A percentile compares a stretch with the other conserved stretches of the same genome.
Evolutionary conservation across 371 early-diverging fungal species (phyloP).

Genomic region (Apophysomyces ossiformis): DNA sequence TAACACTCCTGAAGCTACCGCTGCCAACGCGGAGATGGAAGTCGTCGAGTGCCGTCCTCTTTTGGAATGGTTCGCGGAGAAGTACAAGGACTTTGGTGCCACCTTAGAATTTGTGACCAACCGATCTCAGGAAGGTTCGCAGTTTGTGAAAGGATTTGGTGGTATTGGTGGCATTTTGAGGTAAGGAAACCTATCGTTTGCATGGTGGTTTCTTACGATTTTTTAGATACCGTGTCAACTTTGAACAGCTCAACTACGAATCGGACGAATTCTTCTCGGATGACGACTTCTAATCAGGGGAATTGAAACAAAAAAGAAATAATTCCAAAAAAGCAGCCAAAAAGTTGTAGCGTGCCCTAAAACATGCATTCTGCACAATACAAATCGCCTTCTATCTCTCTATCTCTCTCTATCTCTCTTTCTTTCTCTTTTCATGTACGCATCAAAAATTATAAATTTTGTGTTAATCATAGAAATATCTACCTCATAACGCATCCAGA

Average conservation of each 20-base stretch:
- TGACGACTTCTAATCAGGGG: conserved; percentile 29
- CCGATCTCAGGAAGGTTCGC: conserved; percentile 93
- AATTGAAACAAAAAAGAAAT: conserved; percentile 6
- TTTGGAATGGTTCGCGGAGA: conserved; percentile 97
- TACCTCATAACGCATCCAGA: too few relatives aligned
- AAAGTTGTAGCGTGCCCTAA: background rate
- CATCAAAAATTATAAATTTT: too few relatives aligned
- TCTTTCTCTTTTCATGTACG: too few relatives aligned
- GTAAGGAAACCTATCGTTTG: background rate
- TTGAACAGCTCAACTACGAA: conserved; percentile 66
- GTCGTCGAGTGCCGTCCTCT: conserved; percentile 75
- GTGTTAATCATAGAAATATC: too few relatives aligned
- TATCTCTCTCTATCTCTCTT: too few relatives aligned
- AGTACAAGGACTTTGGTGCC: conserved; percentile 93
- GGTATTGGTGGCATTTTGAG: conserved; percentile 88
- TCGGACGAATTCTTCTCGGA: conserved; percentile 57
- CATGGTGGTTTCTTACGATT: background rate
- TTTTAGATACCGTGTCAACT: conserved; percentile 89
- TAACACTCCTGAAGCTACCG: conserved; percentile 31
- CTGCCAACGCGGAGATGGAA: conserved; percentile 71
- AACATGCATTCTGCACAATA: conserved; percentile 8
- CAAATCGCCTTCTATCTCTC: background rate
- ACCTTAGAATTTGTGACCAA: conserved; percentile 95
- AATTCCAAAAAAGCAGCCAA: background rate
- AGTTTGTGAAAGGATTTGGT: conserved; percentile 98